These are phyloP conservation scores for Coemansia sp. DNA, from an alignment of 192 early-diverging fungal genomes.

Conservation along the genomic window DNA sequence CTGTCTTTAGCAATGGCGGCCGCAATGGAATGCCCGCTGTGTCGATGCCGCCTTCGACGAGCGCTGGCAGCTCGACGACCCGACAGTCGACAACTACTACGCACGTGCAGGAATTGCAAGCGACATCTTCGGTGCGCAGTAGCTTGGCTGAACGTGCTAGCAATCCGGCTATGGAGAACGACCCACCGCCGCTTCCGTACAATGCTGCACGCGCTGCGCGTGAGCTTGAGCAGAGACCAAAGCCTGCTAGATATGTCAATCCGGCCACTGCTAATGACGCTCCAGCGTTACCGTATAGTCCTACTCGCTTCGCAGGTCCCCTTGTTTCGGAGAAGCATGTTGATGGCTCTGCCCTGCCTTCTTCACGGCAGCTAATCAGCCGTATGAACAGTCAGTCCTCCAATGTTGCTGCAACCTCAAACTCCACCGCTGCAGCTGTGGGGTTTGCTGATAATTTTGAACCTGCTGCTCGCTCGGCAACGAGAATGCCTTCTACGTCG, in stretches of 20 bases:
- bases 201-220: constrained; percentile 9
- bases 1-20: neutral
- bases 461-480: constrained; percentile 1
- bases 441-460: neutral
- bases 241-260: constrained; percentile 1
- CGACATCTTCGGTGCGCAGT: neutral
- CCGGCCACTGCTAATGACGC: constrained; percentile 12
- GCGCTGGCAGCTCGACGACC: neutral
- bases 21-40: neutral
- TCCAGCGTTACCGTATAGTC: constrained; percentile 19
- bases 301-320: neutral
- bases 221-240: neutral
- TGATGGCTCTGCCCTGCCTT: constrained; percentile 23
- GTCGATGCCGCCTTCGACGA: neutral
- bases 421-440: constrained; percentile 1
- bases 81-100: neutral
- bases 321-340: constrained; percentile 8
- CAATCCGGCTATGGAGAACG: constrained; percentile 30
- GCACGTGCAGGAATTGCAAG: neutral
- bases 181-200: constrained; percentile 32
- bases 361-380: constrained; percentile 26
- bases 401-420: neutral
- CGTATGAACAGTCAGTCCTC: constrained; percentile 19
- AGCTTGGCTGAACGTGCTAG: neutral
- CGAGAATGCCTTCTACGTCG: neutral